These are phyloP conservation scores for Globisporangium nodosum DNA, from an alignment of 352 stramenopile genomes.

Conservation along the genomic window DNA sequence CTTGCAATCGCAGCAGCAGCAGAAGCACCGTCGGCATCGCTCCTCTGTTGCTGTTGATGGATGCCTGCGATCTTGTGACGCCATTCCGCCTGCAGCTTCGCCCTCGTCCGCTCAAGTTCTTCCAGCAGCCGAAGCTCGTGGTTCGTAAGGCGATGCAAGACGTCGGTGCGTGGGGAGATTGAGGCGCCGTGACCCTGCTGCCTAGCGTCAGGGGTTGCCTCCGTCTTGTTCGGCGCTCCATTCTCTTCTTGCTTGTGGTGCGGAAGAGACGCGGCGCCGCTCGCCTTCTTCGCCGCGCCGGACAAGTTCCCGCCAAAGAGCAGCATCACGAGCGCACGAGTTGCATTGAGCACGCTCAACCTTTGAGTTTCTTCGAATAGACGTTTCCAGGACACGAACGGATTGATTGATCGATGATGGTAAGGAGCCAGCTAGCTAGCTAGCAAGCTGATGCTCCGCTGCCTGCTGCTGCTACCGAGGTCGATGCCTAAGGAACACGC, in stretches of 20 bases:
- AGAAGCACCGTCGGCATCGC: neutral
- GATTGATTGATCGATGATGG: no score
- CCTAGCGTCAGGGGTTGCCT: neutral
- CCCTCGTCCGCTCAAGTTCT: slow-evolving; percentile 67
- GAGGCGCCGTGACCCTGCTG: slow-evolving; percentile 3
- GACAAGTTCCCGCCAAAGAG: slow-evolving; percentile 67
- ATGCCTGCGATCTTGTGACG: slow-evolving; percentile 51
- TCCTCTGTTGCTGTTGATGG: slow-evolving; percentile 32
- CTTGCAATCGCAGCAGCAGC: slow-evolving; percentile 16
- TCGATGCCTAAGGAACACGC: no score
- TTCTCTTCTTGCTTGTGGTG: neutral
- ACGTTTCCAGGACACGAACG: no score
- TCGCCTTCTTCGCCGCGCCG: slow-evolving; percentile 16
- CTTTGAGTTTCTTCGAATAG: no score
- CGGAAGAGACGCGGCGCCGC: neutral
- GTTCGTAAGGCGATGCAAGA: slow-evolving; percentile 64
- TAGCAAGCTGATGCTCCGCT: no score
- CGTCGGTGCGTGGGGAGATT: slow-evolving; percentile 49
- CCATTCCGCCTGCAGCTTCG: slow-evolving; percentile 65
- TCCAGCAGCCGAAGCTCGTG: slow-evolving; percentile 73
- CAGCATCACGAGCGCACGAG: slow-evolving; percentile 27
- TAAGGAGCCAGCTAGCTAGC: no score
- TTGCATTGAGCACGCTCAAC: no score
- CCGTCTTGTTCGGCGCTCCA: neutral
- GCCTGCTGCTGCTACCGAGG: no score